Percentiles rank a stretch among this genome's conserved stretches.
Conservation (phyloP, 768 basidiomycete genomes). For the Termitomyces sp. region DNA sequence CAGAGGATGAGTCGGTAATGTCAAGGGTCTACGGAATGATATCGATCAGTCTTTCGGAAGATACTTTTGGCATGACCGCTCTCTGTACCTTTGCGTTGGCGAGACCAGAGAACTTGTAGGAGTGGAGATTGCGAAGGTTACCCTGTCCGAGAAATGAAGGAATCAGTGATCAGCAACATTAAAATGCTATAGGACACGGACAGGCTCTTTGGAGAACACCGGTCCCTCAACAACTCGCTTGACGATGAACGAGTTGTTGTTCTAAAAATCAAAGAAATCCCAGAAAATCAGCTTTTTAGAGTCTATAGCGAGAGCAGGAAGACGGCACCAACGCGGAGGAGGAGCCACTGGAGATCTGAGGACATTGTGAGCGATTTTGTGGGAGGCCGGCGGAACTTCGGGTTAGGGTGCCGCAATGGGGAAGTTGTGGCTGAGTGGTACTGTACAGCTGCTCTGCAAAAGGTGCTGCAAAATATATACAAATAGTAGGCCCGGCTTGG, state of each 20-base stretch:
- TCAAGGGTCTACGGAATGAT: constrained; percentile 50
- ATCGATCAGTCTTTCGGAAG: not conserved
- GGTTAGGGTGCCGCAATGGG: constrained; percentile 17
- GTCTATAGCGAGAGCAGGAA: not conserved
- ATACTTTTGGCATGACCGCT: not conserved
- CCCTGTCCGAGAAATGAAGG: constrained; percentile 40
- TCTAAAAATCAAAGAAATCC: constrained; percentile 36
- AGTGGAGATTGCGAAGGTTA: constrained; percentile 84
- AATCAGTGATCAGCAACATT: not conserved
- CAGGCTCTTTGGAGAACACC: constrained; percentile 80
- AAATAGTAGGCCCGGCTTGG: constrained; percentile 18
- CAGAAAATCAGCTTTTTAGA: not conserved
- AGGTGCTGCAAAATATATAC: constrained; percentile 20
- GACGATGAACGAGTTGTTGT: constrained; percentile 82
- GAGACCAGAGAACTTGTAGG: constrained; percentile 89
- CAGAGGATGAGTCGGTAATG: constrained; percentile 48
- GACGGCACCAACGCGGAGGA: constrained; percentile 64
- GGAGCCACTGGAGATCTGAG: constrained; percentile 90
- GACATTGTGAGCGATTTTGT: constrained; percentile 59
- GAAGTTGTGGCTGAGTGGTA: constrained; percentile 31
- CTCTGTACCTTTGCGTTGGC: constrained; percentile 70
- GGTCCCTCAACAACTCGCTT: constrained; percentile 71
- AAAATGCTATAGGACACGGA: constrained; percentile 30
- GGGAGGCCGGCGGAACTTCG: constrained; percentile 8
- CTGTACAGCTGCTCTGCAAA: constrained; percentile 29